Base-by-base conservation (phyloP, 768 basidiomycete species). In the Leucocoprinus leucothites region DNA sequence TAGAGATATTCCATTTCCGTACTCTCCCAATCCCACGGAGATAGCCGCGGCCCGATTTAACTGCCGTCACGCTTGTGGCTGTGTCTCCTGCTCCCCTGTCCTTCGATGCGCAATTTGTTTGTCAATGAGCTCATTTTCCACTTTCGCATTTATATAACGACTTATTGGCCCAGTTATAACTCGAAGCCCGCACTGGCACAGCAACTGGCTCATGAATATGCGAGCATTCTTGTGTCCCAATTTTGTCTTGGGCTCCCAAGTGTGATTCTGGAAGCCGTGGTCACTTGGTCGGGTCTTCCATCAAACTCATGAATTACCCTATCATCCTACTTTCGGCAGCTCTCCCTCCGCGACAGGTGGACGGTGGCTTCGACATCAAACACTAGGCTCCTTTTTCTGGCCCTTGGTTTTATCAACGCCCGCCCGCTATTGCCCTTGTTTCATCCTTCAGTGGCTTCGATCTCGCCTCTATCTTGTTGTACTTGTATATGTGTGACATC, bases 281-380 rank as follows among this genome's bases (percentile, higher is more conserved):
- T 21, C 28, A 25, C 22, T n/a, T 24, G 11, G 42, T 34, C 1
- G 46, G 26, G 26, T 19, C 28, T 45, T 43, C 51, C 42, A 53
- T 45, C 51, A 53, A 44, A 52, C 16, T 45, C 42, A 44, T 44
- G 34, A 13, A 31, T 14, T 31, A 53, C 34, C 51, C 43, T 53
- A 53, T 53, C 51, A 53, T 45, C 42, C 51, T 19, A 44, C 42
- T 36, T 51, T 31, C 48, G 54, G 47, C 41, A 45, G 28, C 13
- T 57, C 18, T 44, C 47, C 4, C 46, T 50, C 55, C 55, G 55
- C 55, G 55, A 36, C 42, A 51, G 43, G 55, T 57, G 55, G 55
- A 50, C 22, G 31, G 42, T 18, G 38, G 24, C 40, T 45, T 53
- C 31, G 28, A 45, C 51, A 53, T 53, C 51, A 45, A 41, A 43